Evolutionary conservation across 371 early-diverging fungal genomes (phyloP).

Genomic region (Syncephalastrum racemosum): DNA sequence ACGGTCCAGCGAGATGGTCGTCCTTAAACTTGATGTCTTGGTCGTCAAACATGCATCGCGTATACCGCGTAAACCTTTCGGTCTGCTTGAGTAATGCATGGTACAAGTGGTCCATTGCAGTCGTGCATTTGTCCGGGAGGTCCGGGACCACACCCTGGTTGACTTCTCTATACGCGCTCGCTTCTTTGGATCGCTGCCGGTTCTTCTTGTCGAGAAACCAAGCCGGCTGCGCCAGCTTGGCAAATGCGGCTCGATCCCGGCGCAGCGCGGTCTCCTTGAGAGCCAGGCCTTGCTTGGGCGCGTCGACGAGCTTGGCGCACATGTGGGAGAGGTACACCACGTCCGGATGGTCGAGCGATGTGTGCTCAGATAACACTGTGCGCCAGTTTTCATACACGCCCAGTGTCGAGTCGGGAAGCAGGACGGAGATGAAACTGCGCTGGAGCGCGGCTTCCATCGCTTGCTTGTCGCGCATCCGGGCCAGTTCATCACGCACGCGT

Average conservation of each 20-base stretch:
- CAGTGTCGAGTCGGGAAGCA: slow-evolving; percentile 33
- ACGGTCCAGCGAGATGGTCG: slow-evolving; percentile 25
- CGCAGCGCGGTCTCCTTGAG: slow-evolving; percentile 17
- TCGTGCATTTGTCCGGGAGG: slow-evolving; percentile 10
- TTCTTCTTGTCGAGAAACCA: slow-evolving; percentile 47
- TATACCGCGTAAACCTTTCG: slow-evolving; percentile 27
- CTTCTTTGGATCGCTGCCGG: slow-evolving; percentile 24
- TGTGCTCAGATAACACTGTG: slow-evolving; percentile 30
- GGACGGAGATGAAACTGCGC: slow-evolving; percentile 23
- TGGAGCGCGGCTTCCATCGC: slow-evolving; percentile 27
- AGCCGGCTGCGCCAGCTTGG: slow-evolving; percentile 24
- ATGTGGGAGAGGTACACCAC: slow-evolving; percentile 47
- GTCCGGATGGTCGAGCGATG: slow-evolving; percentile 32
- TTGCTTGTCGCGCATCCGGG: background rate
- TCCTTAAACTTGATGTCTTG: slow-evolving; percentile 26
- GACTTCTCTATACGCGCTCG: slow-evolving; percentile 18
- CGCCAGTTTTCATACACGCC: slow-evolving; percentile 48
- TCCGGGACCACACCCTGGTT: slow-evolving; percentile 20
- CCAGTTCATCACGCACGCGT: slow-evolving; percentile 19
- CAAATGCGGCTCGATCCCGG: slow-evolving; percentile 20
- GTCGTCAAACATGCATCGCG: slow-evolving; percentile 31
- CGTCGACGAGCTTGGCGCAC: slow-evolving; percentile 49
- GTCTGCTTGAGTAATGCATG: slow-evolving; percentile 29
- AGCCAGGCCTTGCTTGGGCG: slow-evolving; percentile 47
- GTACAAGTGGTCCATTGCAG: slow-evolving; percentile 41